Conservation (phyloP, 169 alveolate species). For the Eimeria sp. region DNA sequence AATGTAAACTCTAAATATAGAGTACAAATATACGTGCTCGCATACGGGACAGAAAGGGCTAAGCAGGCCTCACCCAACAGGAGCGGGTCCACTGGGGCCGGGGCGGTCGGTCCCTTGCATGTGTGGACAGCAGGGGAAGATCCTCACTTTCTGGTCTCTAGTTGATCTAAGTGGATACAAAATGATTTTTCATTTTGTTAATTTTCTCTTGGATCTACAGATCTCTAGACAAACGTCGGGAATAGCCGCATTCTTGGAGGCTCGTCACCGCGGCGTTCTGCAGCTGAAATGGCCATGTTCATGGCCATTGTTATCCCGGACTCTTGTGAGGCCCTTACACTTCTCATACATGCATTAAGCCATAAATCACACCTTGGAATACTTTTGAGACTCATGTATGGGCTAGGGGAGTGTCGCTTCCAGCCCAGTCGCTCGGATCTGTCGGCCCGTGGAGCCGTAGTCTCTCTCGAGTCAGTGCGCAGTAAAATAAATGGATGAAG, state of each 20-base stretch:
- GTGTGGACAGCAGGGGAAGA: conserved; percentile 17
- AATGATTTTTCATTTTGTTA: not conserved
- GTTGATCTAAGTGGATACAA: not conserved
- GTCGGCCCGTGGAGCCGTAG: not conserved
- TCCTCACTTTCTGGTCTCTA: not conserved
- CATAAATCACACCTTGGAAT: not conserved
- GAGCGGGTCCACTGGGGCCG: conserved; percentile 16
- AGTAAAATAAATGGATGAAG: not conserved
- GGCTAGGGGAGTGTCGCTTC: not conserved
- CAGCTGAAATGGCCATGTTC: too few species aligned
- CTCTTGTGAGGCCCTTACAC: too few species aligned
- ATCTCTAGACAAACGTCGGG: not conserved
- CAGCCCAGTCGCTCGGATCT: too few species aligned
- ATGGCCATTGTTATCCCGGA: too few species aligned
- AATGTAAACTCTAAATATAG: not conserved
- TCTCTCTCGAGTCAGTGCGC: not conserved
- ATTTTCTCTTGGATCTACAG: not conserved
- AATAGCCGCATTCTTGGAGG: not conserved
- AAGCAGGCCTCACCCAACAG: not conserved
- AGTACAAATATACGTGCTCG: not conserved
- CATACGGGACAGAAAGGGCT: not conserved
- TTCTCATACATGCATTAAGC: not conserved
- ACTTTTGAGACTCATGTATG: not conserved
- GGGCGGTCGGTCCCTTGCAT: not conserved
- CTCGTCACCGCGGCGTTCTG: not conserved